Evolutionary conservation across 352 stramenopile genomes (phyloP).

Genomic region (Achlya hypogyna): DNA sequence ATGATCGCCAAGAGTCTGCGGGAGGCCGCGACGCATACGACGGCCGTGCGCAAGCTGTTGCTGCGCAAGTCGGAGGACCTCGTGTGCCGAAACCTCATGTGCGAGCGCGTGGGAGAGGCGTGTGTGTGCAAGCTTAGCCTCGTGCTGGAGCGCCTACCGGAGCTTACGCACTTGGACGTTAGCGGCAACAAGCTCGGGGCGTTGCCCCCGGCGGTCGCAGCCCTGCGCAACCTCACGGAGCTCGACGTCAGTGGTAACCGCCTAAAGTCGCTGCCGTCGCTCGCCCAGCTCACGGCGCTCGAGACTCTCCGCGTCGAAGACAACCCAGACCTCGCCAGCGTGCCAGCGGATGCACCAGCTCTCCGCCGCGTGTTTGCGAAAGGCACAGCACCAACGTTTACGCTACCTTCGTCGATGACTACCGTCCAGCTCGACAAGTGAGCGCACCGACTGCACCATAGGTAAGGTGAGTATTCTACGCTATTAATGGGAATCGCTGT

Average conservation of each 20-base stretch:
- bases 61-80: conserved; percentile 75
- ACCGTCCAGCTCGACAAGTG: neutral
- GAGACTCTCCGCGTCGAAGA: conserved; percentile 47
- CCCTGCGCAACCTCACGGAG: conserved; percentile 40
- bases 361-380: neutral
- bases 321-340: conserved; percentile 32
- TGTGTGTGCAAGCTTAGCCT: conserved; percentile 79
- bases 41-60: conserved; percentile 45
- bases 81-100: conserved; percentile 89
- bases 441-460: neutral
- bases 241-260: conserved; percentile 64
- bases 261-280: conserved; percentile 38
- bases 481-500: too few species aligned
- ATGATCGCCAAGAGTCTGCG: conserved; percentile 38
- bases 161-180: conserved; percentile 59
- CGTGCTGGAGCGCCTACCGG: conserved; percentile 59
- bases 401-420: neutral
- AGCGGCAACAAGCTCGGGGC: conserved; percentile 61
- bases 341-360: conserved; percentile 38
- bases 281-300: conserved; percentile 41
- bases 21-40: conserved; percentile 49
- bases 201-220: conserved; percentile 73
- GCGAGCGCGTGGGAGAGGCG: conserved; percentile 76
- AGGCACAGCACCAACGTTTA: neutral
- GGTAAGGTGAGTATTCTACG: too few species aligned